Percentiles rank a stretch among this genome's conserved stretches.
Conservation (phyloP, 176 grass and related monocot genomes). For the Triticum turgidum region DNA sequence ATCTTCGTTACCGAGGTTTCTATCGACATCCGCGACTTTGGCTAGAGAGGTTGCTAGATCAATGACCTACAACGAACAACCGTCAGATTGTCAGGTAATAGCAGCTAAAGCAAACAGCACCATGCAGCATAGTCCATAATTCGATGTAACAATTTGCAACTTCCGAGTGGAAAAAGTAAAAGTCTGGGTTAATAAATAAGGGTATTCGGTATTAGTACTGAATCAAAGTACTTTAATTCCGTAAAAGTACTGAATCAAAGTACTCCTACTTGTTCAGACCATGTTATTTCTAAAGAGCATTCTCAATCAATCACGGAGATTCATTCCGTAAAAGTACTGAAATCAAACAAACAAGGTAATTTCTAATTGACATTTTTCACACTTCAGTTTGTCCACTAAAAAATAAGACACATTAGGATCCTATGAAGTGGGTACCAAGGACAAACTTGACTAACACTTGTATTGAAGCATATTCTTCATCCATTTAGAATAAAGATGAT, state of each 20-base stretch:
- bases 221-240: too few species aligned
- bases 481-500: background rate
- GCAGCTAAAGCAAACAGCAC: background rate
- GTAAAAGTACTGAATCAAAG: too few species aligned
- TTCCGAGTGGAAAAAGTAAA: background rate
- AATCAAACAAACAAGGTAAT: background rate
- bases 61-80: constrained; percentile 54
- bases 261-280: background rate
- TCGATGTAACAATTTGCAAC: background rate
- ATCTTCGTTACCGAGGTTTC: constrained; percentile 78
- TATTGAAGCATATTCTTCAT: background rate
- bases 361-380: too few species aligned
- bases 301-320: background rate
- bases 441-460: background rate
- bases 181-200: background rate
- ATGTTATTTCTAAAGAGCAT: background rate
- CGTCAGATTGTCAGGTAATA: background rate
- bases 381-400: background rate
- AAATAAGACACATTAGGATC: background rate
- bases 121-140: background rate
- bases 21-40: constrained; percentile 90
- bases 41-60: constrained; percentile 94
- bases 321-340: background rate
- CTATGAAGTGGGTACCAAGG: background rate
- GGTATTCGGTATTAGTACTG: too few species aligned